Evolutionary conservation across 1,284 basidiomycete genomes (phyloP), one percentile per base, ranked within the genome.

Genomic region (Naganishia albida): DNA sequence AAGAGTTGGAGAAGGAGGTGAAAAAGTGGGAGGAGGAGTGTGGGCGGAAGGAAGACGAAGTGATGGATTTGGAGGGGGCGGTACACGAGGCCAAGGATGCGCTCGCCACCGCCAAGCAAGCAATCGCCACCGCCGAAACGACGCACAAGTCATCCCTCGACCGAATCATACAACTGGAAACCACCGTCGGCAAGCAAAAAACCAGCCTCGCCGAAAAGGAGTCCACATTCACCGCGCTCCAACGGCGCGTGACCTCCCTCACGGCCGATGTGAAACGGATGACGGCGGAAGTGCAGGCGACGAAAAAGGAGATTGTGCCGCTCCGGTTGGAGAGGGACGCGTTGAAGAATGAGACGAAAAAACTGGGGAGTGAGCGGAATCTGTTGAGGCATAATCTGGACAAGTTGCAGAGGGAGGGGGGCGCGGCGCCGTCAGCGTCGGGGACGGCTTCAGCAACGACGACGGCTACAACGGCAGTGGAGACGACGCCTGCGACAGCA

Each of bases 291-390:
- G 18, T 18, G 18, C 30, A 50, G 13, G 23, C 46, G 1, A 20
- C 38, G n/a, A 42, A 46, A 30, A 60, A 60, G 34, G 56, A 60
- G 20, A 16, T 48, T 7, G 44, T 60, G 12, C 56, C 56, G 30
- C 8, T 60, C 15, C 56, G 46, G 2, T 44, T 60, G n/a, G 56
- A 60, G 34, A 39, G 20, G 30, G 56, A 60, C 20, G 12, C 13
- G 2, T 39, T 60, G 34, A 30, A 38, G 25, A 60, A 60, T 34
- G 38, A 49, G n/a, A 18, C 23, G 20, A 60, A 60, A 40, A 60
- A 60, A 34, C 7, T 60, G 34, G 20, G 26, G 13, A 44, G 40
- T 12, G 56, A 60, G 46, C 28, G 56, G 10, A 60, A 60, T 25
- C 30, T 60, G 8, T 18, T 60, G 30, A 48, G 48, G 23, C 56